Conservation (phyloP, 768 basidiomycete genomes). For the Hemileccinum impolitum region DNA sequence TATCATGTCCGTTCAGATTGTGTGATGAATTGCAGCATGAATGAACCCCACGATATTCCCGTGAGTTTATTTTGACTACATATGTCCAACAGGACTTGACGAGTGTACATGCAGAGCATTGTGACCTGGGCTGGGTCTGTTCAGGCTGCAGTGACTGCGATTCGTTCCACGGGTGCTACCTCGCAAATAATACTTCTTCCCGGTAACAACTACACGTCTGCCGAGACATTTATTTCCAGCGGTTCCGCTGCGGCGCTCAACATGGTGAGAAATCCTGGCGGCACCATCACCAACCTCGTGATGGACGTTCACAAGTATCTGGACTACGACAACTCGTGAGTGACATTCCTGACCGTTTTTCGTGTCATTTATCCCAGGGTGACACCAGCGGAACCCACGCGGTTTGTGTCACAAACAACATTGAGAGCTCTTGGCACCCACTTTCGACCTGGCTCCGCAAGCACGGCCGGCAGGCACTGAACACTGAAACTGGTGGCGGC, state of each 20-base stretch:
- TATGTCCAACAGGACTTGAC: background rate
- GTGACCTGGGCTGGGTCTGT: slow-evolving; percentile 45
- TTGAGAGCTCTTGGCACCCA: slow-evolving; percentile 42
- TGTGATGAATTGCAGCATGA: slow-evolving; percentile 41
- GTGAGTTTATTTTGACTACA: slow-evolving; percentile 6
- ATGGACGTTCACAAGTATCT: slow-evolving; percentile 66
- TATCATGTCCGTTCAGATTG: background rate
- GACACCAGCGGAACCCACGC: slow-evolving; percentile 34
- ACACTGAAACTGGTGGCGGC: slow-evolving; percentile 61
- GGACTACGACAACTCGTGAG: slow-evolving; percentile 50
- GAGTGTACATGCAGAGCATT: slow-evolving; percentile 31
- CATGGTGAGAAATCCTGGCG: slow-evolving; percentile 45
- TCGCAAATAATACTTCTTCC: slow-evolving; percentile 57
- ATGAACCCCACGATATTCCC: slow-evolving; percentile 60
- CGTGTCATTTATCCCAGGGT: background rate
- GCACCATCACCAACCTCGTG: slow-evolving; percentile 42
- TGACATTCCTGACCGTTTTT: slow-evolving; percentile 1
- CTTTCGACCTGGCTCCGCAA: slow-evolving; percentile 48
- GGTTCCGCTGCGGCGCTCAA: slow-evolving; percentile 48
- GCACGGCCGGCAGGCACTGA: slow-evolving; percentile 51
- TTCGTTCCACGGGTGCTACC: slow-evolving; percentile 49
- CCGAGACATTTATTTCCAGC: slow-evolving; percentile 46
- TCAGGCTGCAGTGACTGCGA: slow-evolving; percentile 61
- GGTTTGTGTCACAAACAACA: slow-evolving; percentile 55
- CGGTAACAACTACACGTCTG: slow-evolving; percentile 56